Base-by-base conservation (phyloP, 768 basidiomycete species). In the Tulasnella sp. region DNA sequence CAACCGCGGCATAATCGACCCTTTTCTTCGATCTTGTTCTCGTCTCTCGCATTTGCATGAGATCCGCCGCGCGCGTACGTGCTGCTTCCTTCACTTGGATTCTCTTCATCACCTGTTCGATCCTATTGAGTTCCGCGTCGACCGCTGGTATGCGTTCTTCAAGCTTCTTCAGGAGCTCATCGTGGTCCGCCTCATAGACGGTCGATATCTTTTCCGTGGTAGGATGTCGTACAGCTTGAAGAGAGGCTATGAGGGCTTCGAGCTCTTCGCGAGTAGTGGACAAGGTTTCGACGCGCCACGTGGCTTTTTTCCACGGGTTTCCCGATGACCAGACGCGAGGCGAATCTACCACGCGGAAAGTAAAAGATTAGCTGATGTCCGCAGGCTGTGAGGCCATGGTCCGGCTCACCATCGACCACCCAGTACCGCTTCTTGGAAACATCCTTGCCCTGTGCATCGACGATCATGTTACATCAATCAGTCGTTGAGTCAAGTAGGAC, bases 241-340 rank as follows among this genome's bases (percentile, higher is more conserved):
- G 69, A 50, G 76, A 74, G 63, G 82, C 82, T 58, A 90, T 76
- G 47, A 81, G 68, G 5, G 73, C 73, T 17, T 82, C 60, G 66
- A 90, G 90, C 68, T 92, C 87, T 51, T 82, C 82, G 49, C 78
- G 77, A 15, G 86, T 84, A 3, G 85, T 84, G 13, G 86, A 80
- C 53, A 85, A 72, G 10, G 83, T 77, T 65, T 82, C 77, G 67
- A 92, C 85, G 15, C 84, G 83, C 32, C 87, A 83, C 9, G 45
- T 48, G 5, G 83, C 81, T 42, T 83, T 84, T 74, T 91, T 93
- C 89, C 88, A 93, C 21, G 90, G 90, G 70, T 93, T 93, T 13
- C 86, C 87, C 32, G 89, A 91, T 44, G 79, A 73, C 67, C 88
- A 93, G 53, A 92, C 72, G 61, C 90, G 82, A 26, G 89, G 87